Evolutionary conservation across 2,329 filamentous ascomycete genomes (phyloP).

Genomic region (Aspergillus spinulosporus): DNA sequence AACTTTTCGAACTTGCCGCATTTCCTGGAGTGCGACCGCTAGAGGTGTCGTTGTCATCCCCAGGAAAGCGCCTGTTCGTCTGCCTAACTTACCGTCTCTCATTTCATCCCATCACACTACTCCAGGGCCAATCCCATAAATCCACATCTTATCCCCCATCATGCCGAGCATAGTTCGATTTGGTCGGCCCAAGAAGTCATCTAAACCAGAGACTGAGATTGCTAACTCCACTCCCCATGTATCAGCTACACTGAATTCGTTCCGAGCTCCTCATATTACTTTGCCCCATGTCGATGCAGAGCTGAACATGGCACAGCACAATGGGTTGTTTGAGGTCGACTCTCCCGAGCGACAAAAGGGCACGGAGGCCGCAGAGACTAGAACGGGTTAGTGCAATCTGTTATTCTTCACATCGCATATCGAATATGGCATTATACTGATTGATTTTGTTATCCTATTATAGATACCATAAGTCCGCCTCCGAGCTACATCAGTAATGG

Average conservation of each 20-base stretch:
- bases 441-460: not conserved
- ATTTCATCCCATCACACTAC: slow-evolving; percentile 2
- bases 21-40: slow-evolving; percentile 6
- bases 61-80: not conserved
- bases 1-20: slow-evolving; percentile 1
- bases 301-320: slow-evolving; percentile 47
- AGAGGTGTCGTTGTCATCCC: not conserved
- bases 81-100: slow-evolving; percentile 1
- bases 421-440: slow-evolving; percentile 2
- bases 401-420: not conserved
- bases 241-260: slow-evolving; percentile 23
- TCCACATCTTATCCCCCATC: slow-evolving; percentile 10
- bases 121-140: slow-evolving; percentile 11
- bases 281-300: slow-evolving; percentile 44
- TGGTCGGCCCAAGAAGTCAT: slow-evolving; percentile 32
- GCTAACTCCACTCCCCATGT: slow-evolving; percentile 31
- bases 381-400: slow-evolving; percentile 26
- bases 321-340: slow-evolving; percentile 37
- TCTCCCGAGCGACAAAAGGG: slow-evolving; percentile 29
- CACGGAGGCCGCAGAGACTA: slow-evolving; percentile 20
- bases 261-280: slow-evolving; percentile 38
- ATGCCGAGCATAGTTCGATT: slow-evolving; percentile 33
- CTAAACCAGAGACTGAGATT: slow-evolving; percentile 24
- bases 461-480: slow-evolving; percentile 23
- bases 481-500: slow-evolving; percentile 32